These are phyloP conservation scores for Starmerella vaccinii DNA, from an alignment of 805 yeast genomes.

Conservation along the genomic window DNA sequence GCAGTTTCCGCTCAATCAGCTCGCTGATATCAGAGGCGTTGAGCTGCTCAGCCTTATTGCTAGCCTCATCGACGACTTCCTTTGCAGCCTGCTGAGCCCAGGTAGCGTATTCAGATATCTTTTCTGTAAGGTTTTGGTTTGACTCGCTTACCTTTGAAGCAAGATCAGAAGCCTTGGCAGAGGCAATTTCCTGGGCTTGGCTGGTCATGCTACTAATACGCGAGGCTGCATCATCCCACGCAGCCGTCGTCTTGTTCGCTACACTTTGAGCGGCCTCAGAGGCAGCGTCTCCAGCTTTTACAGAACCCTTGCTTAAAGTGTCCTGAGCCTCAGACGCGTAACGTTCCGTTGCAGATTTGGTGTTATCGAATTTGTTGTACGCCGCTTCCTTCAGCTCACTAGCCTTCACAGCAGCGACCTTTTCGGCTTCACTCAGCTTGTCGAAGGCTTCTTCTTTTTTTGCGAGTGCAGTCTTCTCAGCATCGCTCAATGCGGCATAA, in stretches of 20 bases:
- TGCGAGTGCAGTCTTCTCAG: not conserved
- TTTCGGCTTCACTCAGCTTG: not conserved
- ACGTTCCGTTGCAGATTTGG: not conserved
- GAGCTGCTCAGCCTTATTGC: slow-evolving; percentile 3
- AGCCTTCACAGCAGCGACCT: not conserved
- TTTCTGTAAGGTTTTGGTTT: not conserved
- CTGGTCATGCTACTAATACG: not conserved
- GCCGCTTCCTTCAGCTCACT: not conserved
- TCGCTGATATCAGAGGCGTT: slow-evolving; percentile 3
- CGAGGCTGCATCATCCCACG: not conserved
- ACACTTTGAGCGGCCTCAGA: not conserved
- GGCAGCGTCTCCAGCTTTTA: not conserved
- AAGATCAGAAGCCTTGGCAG: not conserved
- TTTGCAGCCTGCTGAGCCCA: slow-evolving; percentile 5
- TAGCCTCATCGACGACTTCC: slow-evolving; percentile 5
- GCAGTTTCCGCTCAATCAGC: slow-evolving; percentile 10
- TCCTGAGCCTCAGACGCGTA: not conserved
- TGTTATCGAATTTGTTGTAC: not conserved
- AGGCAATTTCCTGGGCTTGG: slow-evolving; percentile 4
- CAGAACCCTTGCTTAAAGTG: not conserved
- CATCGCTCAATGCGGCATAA: not conserved
- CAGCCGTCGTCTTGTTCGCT: not conserved
- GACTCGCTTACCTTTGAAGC: not conserved
- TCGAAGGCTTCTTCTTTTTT: not conserved
- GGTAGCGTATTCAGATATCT: not conserved